phyloP scores from a whole-genome alignment of 805 yeast species.

The Zygosaccharomyces siamensis region DNA sequence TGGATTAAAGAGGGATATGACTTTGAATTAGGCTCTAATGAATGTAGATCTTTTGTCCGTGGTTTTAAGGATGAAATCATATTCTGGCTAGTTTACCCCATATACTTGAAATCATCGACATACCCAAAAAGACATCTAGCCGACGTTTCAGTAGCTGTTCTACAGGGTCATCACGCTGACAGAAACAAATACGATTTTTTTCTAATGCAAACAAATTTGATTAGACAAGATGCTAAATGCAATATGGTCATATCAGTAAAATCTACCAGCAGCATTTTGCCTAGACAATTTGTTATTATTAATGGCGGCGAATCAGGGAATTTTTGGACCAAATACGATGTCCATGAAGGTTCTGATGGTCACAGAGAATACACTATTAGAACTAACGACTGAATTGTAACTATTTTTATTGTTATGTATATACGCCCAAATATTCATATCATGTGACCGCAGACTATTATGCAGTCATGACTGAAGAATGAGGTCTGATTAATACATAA shows the following conservation, averaged over 20 bases:
- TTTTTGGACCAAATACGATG: conserved; percentile 14
- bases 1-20: conserved; percentile 18
- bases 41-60: conserved; percentile 10
- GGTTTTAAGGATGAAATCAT: conserved; percentile 12
- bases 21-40: conserved; percentile 11
- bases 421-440: background rate
- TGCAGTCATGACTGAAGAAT: background rate
- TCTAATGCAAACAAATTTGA: conserved; percentile 6
- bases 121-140: conserved; percentile 15
- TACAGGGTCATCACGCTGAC: conserved; percentile 8
- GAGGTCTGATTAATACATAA: background rate
- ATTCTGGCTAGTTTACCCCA: conserved; percentile 17
- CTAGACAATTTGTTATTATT: conserved; percentile 20
- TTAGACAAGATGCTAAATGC: conserved; percentile 10
- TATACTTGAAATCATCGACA: conserved; percentile 13
- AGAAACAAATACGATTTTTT: conserved; percentile 4
- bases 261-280: conserved; percentile 10
- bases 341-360: conserved; percentile 15
- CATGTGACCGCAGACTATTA: conserved; percentile 1
- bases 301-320: conserved; percentile 21
- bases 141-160: conserved; percentile 16
- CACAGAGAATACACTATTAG: conserved; percentile 25
- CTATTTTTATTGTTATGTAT: conserved; percentile 1
- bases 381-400: background rate
- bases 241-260: conserved; percentile 22